phyloP scores from a whole-genome alignment of 805 yeast species.

The Suhomyces faveliae region DNA sequence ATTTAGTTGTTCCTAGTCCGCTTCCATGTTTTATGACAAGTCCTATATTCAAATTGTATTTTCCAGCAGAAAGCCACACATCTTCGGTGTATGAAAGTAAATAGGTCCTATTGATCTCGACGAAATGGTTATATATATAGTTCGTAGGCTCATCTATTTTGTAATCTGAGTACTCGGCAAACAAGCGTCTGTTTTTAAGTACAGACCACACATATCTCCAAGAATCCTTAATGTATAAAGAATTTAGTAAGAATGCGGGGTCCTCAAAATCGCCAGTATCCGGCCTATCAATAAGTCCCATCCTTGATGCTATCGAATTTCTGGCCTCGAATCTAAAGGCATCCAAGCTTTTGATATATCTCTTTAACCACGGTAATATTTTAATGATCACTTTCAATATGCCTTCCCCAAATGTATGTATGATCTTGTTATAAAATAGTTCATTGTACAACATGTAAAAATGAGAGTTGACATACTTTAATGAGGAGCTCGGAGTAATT shows the following conservation, averaged over 20 bases:
- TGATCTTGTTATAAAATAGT: constrained; percentile 40
- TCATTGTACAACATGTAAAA: constrained; percentile 53
- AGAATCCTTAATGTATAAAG: constrained; percentile 45
- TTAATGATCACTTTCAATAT: constrained; percentile 29
- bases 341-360: constrained; percentile 41
- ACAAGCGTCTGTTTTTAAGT: constrained; percentile 50
- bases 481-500: constrained; percentile 31
- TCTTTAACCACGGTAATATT: constrained; percentile 37
- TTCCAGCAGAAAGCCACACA: constrained; percentile 48
- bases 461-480: constrained; percentile 36
- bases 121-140: constrained; percentile 42
- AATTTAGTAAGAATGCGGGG: constrained; percentile 17
- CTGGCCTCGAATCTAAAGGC: constrained; percentile 29
- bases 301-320: constrained; percentile 24
- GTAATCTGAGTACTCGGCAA: constrained; percentile 46
- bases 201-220: constrained; percentile 56
- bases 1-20: constrained; percentile 60
- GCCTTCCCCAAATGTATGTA: constrained; percentile 37
- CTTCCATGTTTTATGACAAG: constrained; percentile 50
- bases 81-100: constrained; percentile 45
- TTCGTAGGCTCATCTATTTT: constrained; percentile 49
- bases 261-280: constrained; percentile 8
- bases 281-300: constrained; percentile 24
- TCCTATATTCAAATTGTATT: constrained; percentile 51
- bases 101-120: constrained; percentile 51